These are phyloP conservation scores for Fusarium oligoseptatum DNA, from an alignment of 2,329 filamentous ascomycete species.

Conservation along the genomic window DNA sequence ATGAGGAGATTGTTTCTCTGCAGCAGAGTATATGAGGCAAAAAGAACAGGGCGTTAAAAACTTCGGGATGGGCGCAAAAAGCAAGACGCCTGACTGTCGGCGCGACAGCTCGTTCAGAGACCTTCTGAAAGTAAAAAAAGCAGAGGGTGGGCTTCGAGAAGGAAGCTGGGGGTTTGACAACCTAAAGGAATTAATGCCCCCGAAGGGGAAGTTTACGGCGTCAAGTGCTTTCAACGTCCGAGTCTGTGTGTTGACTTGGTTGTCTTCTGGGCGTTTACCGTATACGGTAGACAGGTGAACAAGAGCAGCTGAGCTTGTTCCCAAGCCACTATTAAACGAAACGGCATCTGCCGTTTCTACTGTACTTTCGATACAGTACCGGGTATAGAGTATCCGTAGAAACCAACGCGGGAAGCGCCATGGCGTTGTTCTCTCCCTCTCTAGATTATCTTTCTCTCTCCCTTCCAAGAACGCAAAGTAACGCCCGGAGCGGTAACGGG, in stretches of 20 bases:
- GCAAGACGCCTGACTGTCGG: background rate
- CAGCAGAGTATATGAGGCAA: background rate
- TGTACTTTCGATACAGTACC: background rate
- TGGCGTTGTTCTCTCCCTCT: background rate
- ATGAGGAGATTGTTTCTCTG: no score
- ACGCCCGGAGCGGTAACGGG: background rate
- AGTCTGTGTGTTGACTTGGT: background rate
- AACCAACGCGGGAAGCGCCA: background rate
- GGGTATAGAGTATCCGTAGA: no score
- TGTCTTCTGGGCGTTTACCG: background rate
- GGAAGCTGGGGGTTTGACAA: background rate
- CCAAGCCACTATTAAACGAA: background rate
- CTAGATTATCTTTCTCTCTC: background rate
- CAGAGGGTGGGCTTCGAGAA: background rate
- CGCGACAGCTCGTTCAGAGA: background rate
- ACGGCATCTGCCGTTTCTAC: background rate
- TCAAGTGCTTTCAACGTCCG: background rate
- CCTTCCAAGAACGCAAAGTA: background rate
- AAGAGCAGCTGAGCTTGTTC: background rate
- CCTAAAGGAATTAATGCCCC: background rate
- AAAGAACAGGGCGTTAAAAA: background rate
- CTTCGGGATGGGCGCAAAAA: background rate
- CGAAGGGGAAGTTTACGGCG: background rate
- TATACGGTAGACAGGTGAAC: background rate
- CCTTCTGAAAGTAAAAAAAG: background rate